Base-by-base conservation (phyloP, 2,329 filamentous ascomycete species). In the Diaporthe destruens region DNA sequence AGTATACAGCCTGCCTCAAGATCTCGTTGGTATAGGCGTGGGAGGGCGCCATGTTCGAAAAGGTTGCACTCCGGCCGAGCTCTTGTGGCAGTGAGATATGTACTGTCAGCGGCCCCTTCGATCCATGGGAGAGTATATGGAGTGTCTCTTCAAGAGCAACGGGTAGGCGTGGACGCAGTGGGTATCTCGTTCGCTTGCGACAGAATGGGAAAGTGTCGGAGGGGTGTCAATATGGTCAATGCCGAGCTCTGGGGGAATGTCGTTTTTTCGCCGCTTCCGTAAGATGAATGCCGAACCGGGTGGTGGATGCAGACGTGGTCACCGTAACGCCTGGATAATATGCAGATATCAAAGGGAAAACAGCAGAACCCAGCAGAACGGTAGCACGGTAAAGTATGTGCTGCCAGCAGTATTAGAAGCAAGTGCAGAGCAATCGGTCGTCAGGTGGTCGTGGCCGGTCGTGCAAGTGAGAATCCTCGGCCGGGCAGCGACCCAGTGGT, bases 1-100 rank as follows among this genome's bases (percentile, higher is more conserved):
- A 91, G 78, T 91, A 84, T 71, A 92, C 85, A 72, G 88, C 83
- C 81, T 92, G 89, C 78, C 87, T 86, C 72, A 92, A 78, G 74
- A 90, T 83, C 78, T 84, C 83, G 65, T 85, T 85, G 55, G 88
- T 83, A 75, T 85, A 84, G 66, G 84, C 82, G 76, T 81, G 84
- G 71, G 85, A 86, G 49, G 88, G 88, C 72, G 87, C 87, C 88
- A 90, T 90, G 73, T 71, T 81, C 12, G 75, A 66, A 69, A 51
- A 51, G 51, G 20, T 72, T 76, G 72, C 74, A 74, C 39, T 67
- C 61, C 42, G 54, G 65, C 71, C 75, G 72, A 65, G 74, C 72
- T 69, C 66, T 67, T 72, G 61, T 63, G 70, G 74, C 54, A 75
- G 74, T 76, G 73, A 69, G 72, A 71, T 74, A 73, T 69, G 73